Evolutionary conservation across 2,329 filamentous ascomycete genomes (phyloP), one percentile per base, ranked within the genome.

Genomic region (Alternaria sp.): DNA sequence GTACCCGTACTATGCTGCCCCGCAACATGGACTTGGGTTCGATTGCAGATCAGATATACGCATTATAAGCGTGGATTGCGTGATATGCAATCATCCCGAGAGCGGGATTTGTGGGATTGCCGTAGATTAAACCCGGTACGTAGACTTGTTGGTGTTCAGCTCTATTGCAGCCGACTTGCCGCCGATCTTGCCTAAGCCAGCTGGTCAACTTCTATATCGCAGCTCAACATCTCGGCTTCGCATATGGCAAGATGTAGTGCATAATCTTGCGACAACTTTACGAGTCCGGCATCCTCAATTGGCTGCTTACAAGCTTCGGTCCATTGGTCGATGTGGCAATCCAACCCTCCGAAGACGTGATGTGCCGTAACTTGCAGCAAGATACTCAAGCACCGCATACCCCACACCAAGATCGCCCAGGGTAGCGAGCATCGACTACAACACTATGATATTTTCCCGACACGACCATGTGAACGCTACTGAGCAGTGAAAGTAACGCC

Each of bases 11-110:
- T 33, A 20, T 15, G 18, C 2, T 33, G 12, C 45, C 15, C 23
- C 26, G 21, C 37, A 21, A 21, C 8, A 11, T 37, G 2, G 21
- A 33, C 5, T 5, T 23, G 6, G 15, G 26, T 55, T 21, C 7
- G n/a, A 30, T 33, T 25, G 30, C 18, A 10, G 23, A 45, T 20
- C 18, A 12, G 23, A 58, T 51, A 4, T 51, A 15, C 59, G 26
- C 7, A 61, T 58, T 15, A 10, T n/a, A 61, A 56, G 59, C 54
- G 59, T 44, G 20, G 18, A 61, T 61, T 56, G 59, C 59, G 59
- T 61, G 59, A 57, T 57, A 45, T 45, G 26, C 12, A 57, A 2
- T 8, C 11, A 26, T 45, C 9, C 9, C 3, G 18, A 41, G 1
- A 2, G 37, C 25, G 44, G 20, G 28, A 44, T 44, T 12, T 51